Conservation (phyloP, 441 rosid genomes). For the Macaranga tanarius region DNA sequence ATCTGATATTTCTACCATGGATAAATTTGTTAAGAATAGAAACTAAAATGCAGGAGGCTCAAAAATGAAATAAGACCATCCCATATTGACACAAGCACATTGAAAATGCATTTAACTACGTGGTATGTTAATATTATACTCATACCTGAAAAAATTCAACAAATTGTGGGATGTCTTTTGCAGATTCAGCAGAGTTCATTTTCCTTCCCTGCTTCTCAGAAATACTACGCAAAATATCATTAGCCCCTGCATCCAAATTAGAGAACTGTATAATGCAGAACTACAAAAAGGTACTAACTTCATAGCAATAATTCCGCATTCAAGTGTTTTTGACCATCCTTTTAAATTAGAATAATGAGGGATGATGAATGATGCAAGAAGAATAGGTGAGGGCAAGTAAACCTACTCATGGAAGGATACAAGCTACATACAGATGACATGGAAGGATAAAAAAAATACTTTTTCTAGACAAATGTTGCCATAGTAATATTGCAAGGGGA, state of each 20-base stretch:
- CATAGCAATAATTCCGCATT: background rate
- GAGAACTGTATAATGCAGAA: slow-evolving; percentile 14
- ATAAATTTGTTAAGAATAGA: too few species aligned
- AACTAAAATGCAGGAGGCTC: too few species aligned
- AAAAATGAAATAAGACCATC: too few species aligned
- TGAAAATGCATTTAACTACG: slow-evolving; percentile 13
- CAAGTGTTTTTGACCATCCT: background rate
- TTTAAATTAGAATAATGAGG: background rate
- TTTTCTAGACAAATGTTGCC: background rate
- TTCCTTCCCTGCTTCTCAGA: slow-evolving; percentile 90
- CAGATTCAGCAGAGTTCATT: slow-evolving; percentile 83
- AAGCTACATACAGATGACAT: background rate
- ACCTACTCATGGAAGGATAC: background rate
- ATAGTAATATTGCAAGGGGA: background rate
- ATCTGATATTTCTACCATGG: too few species aligned
- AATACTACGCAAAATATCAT: slow-evolving; percentile 68
- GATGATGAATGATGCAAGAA: background rate
- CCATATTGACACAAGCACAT: background rate
- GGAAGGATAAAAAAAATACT: background rate
- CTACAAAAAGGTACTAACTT: background rate
- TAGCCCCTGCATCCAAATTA: slow-evolving; percentile 62
- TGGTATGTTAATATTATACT: background rate
- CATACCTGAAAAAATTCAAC: slow-evolving; percentile 74
- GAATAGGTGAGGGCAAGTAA: background rate
- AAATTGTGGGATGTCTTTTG: slow-evolving; percentile 69